These are phyloP conservation scores for Trichoderma sp. DNA, from an alignment of 2,329 filamentous ascomycete genomes.

Conservation along the genomic window DNA sequence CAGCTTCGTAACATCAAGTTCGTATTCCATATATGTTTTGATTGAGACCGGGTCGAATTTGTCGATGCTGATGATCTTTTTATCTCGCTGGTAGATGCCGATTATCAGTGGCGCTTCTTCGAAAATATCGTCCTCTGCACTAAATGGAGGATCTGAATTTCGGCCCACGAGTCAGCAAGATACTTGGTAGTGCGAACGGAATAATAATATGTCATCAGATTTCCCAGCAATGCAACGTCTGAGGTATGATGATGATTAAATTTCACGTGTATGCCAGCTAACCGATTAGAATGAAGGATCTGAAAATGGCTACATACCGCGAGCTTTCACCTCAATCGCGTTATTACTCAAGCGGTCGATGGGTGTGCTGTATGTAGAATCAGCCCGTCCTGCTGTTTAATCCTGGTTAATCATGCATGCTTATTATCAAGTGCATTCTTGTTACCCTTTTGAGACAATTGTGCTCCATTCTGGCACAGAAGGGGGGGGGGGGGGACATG, in stretches of 20 bases:
- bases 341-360: neutral
- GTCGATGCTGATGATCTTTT: neutral
- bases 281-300: neutral
- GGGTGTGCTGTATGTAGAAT: neutral
- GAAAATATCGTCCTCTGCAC: neutral
- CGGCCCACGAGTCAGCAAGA: neutral
- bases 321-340: neutral
- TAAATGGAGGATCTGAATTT: neutral
- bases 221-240: too few species aligned
- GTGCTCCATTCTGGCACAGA: neutral
- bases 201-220: neutral
- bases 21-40: neutral
- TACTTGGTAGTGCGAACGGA: neutral
- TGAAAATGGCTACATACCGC: neutral
- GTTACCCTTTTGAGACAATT: neutral
- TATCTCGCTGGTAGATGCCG: neutral
- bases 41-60: neutral
- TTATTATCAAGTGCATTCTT: neutral
- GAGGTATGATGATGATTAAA: too few species aligned
- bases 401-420: neutral
- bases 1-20: neutral
- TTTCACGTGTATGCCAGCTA: neutral
- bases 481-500: neutral
- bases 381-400: neutral
- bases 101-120: neutral